Base-by-base conservation (phyloP, 2,329 filamentous ascomycete species). In the Clonostachys rhizophaga region DNA sequence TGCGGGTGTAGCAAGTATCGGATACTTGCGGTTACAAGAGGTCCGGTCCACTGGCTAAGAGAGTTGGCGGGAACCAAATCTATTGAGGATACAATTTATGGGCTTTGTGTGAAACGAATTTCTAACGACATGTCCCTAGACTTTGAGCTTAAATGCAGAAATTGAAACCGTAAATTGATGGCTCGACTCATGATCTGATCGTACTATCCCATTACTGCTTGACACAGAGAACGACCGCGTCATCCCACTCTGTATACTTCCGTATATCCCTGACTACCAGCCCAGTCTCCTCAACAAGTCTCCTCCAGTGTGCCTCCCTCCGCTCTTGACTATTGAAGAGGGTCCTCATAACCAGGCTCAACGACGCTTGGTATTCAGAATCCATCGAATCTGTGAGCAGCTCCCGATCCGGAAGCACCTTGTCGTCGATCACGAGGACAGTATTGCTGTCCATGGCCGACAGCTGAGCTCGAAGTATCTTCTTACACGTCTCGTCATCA, bases 321-420 rank as follows among this genome's bases (percentile, higher is more conserved):
- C 57, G 49, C 48, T 60, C 58, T 46, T 53, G 46, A 4, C 52
- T 49, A 42, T 59, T 53, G 41, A 59, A 59, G 48, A 61, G 52
- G 35, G 46, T 48, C 45, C 54, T 51, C 55, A 61, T 60, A 8
- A 47, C 49, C 16, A 62, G 45, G 42, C 53, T 55, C 36, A 60
- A 35, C 2, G 42, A 50, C 5, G 55, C 52, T 6, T 47, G 53
- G 48, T 58, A 57, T 47, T 53, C 54, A 30, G 51, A 34, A 1
- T 52, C 57, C 3, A 55, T 49, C 3, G 46, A 42, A 5, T 46
- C 45, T 20, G 48, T 44, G 36, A 50, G 47, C 35, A 47, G 50
- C 40, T 55, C 54, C 2, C 52, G 46, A 41, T 52, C 55, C 2
- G 50, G 48, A 18, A 56, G 45, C 8, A 49, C 45, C 45, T 57